Evolutionary conservation across 2,329 filamentous ascomycete species (phyloP), one percentile per base, ranked within the genome.

Genomic region (Lasiodiplodia sp.): DNA sequence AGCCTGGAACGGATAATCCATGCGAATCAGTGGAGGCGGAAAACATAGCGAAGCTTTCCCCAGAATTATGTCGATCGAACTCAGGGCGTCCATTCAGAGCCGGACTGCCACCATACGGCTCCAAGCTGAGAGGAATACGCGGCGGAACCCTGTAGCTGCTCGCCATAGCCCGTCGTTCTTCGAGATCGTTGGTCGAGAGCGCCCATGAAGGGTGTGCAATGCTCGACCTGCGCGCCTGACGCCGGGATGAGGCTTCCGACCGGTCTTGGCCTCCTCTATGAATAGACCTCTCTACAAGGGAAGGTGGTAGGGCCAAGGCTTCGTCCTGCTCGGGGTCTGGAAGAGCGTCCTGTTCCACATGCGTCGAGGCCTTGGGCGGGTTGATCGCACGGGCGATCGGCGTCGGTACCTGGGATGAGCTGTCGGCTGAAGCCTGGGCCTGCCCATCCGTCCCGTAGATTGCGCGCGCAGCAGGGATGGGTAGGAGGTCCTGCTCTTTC

Each of bases 21-120:
- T 86, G 82, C 6, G 87, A 89, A 70, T 86, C 86, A 1, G 86
- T 86, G 11, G 87, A 88, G n/a, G 86, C 85, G 49, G 87, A 88
- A 71, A 90, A 88, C 85, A 89, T 89, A 25, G 84, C 81, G 71
- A 89, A 89, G 75, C 87, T 89, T 70, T 89, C 88, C 7, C 84
- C 83, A 28, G 87, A 89, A 71, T 88, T 84, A 72, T 87, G 86
- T 44, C 86, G 83, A 62, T 82, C 74, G 70, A 84, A 73, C 16
- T 75, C 73, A 38, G 75, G 78, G 25, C 78, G 77, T 18, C 76
- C 76, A 67, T 72, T 80, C 80, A 71, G 73, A 72, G 66, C 78
- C 73, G 71, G 73, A 73, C 69, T 78, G 75, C 69, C 78, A 75
- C 71, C 73, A 75, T 82, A 78, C 58, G 78, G 77, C 66, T 86